phyloP scores from a whole-genome alignment of 2,329 filamentous ascomycete genomes.

The Ascochyta fabae region DNA sequence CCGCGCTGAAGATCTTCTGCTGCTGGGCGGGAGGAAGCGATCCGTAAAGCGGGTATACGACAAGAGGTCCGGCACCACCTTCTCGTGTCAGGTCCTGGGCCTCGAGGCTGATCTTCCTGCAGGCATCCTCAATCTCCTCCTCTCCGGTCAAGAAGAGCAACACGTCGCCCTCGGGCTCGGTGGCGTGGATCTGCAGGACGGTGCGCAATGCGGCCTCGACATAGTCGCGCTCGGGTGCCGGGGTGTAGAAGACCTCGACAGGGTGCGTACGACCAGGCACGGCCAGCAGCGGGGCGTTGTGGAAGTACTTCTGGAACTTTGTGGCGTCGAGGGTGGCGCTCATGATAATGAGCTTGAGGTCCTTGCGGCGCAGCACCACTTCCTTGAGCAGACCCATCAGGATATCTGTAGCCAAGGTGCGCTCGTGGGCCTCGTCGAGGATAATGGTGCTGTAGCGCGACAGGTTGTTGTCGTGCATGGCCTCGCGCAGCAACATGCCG shows the following conservation, averaged over 20 bases:
- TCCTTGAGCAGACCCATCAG: conserved; percentile 95
- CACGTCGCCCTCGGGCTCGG: conserved; percentile 90
- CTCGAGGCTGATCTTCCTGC: conserved; percentile 88
- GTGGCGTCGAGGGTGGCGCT: conserved; percentile 95
- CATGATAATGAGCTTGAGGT: conserved; percentile 94
- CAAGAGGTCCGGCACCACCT: conserved; percentile 86
- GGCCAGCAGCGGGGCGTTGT: conserved; percentile 88
- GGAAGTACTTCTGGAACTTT: conserved; percentile 98
- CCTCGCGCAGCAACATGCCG: conserved; percentile 95
- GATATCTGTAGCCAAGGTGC: conserved; percentile 94
- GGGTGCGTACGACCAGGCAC: conserved; percentile 95
- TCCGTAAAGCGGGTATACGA: conserved; percentile 92
- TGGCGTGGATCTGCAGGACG: conserved; percentile 94
- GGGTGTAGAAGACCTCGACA: conserved; percentile 98
- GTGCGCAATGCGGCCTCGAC: conserved; percentile 94
- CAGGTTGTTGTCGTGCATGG: conserved; percentile 88
- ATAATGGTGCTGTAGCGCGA: conserved; percentile 95
- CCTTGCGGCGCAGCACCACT: conserved; percentile 81
- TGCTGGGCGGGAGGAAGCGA: conserved; percentile 91
- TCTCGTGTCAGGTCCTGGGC: conserved; percentile 91
- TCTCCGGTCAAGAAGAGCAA: conserved; percentile 95
- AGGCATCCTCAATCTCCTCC: conserved; percentile 97
- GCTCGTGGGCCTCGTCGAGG: conserved; percentile 97
- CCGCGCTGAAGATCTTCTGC: conserved; percentile 91
- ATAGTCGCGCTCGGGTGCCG: conserved; percentile 94